Percentiles rank a stretch among this genome's conserved stretches.
Evolutionary conservation across 805 yeast genomes (phyloP).

Genomic region (Candida stauntonica): DNA sequence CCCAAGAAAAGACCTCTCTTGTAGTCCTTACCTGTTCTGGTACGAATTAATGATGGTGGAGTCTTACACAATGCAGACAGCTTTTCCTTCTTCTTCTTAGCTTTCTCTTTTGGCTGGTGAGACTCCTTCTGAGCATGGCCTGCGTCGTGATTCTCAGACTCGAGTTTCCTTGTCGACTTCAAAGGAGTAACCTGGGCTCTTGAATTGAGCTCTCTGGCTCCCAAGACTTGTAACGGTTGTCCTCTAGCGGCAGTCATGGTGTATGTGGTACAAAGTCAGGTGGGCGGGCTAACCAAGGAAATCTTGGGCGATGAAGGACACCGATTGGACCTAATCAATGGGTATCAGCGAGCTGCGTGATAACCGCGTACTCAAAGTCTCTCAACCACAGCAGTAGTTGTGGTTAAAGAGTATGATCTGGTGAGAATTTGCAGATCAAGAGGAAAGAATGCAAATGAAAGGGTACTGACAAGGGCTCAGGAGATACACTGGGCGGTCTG

Average conservation of each 20-base stretch:
- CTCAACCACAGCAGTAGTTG: too few relatives aligned
- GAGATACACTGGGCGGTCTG: too few relatives aligned
- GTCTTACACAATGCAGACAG: conserved; percentile 89
- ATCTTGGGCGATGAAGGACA: too few relatives aligned
- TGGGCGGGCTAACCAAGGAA: too few relatives aligned
- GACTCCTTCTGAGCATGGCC: conserved; percentile 15
- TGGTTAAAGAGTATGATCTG: too few relatives aligned
- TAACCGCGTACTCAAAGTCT: too few relatives aligned
- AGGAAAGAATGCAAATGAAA: too few relatives aligned
- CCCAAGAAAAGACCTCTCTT: conserved; percentile 89
- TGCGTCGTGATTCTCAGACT: conserved; percentile 14
- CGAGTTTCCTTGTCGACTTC: conserved; percentile 27
- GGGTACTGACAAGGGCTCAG: too few relatives aligned
- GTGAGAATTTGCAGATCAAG: too few relatives aligned
- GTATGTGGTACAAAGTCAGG: conserved; percentile 7
- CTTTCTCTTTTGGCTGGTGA: conserved; percentile 29
- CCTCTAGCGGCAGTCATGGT: conserved; percentile 32
- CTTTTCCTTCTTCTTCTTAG: conserved; percentile 81
- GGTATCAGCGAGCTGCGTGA: too few relatives aligned
- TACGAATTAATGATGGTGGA: conserved; percentile 90
- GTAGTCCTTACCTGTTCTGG: conserved; percentile 82
- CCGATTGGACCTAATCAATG: too few relatives aligned
- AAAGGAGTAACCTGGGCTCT: conserved; percentile 29
- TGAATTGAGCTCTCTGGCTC: conserved; percentile 31
- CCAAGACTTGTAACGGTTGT: conserved; percentile 37